Percentiles rank a stretch among this genome's conserved stretches.
Conservation (phyloP, 1,139 yeast genomes). For the Candida sp. region DNA sequence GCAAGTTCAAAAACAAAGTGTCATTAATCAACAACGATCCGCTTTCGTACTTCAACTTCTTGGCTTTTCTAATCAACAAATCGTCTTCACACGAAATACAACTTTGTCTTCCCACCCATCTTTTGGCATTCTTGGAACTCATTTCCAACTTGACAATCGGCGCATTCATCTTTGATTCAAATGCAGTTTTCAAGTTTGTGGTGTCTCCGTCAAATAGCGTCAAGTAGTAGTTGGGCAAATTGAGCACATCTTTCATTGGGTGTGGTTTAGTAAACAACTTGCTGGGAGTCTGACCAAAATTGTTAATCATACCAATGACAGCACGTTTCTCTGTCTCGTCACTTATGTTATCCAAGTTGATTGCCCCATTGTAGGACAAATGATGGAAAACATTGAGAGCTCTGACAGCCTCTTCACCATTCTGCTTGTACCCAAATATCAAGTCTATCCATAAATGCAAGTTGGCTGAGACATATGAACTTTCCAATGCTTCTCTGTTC, state of each 20-base stretch:
- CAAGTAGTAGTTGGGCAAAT: constrained; percentile 38
- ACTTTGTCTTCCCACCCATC: constrained; percentile 52
- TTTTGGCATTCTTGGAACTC: constrained; percentile 31
- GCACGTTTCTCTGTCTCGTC: constrained; percentile 79
- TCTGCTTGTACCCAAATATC: constrained; percentile 79
- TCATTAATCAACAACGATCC: constrained; percentile 49
- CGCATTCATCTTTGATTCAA: constrained; percentile 37
- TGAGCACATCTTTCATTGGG: constrained; percentile 48
- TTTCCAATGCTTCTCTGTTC: constrained; percentile 82
- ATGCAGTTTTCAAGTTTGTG: constrained; percentile 29
- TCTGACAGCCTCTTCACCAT: constrained; percentile 67
- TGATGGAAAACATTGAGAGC: constrained; percentile 80
- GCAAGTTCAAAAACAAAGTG: constrained; percentile 44
- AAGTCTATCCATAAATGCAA: constrained; percentile 85
- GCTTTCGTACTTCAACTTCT: constrained; percentile 22
- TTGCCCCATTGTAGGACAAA: constrained; percentile 82
- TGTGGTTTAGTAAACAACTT: constrained; percentile 73
- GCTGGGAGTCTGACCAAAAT: constrained; percentile 89
- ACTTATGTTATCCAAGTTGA: constrained; percentile 70
- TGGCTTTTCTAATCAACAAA: constrained; percentile 40
- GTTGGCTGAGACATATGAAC: constrained; percentile 75
- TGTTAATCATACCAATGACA: constrained; percentile 81
- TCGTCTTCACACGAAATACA: constrained; percentile 44
- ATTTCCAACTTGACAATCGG: constrained; percentile 46
- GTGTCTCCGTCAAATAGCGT: constrained; percentile 23